Evolutionary conservation across 2,329 filamentous ascomycete species (phyloP).

Genomic region (Chaetothyriales sp.): DNA sequence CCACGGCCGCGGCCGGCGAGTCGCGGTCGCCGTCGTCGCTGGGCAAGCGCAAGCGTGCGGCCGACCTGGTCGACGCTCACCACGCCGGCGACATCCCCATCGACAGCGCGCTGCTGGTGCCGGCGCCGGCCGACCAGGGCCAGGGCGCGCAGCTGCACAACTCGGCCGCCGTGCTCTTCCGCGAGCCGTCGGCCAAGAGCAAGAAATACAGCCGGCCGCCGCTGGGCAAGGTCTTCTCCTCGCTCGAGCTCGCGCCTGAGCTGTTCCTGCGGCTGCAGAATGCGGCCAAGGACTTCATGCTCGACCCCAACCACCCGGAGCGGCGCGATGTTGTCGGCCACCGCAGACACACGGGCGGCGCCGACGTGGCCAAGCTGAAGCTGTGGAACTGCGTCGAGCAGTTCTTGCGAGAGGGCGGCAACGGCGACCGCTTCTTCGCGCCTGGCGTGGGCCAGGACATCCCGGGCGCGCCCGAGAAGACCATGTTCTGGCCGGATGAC

Average conservation of each 20-base stretch:
- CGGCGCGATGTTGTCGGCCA: slow-evolving; percentile 45
- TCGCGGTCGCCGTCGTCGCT: slow-evolving; percentile 18
- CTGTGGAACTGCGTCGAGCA: slow-evolving; percentile 44
- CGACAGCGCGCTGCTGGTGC: slow-evolving; percentile 24
- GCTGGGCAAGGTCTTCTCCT: slow-evolving; percentile 44
- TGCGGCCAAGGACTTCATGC: slow-evolving; percentile 44
- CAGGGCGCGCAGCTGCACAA: slow-evolving; percentile 32
- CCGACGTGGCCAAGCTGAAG: slow-evolving; percentile 43
- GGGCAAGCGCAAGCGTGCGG: slow-evolving; percentile 28
- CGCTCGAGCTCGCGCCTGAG: slow-evolving; percentile 42
- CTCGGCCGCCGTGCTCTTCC: slow-evolving; percentile 41
- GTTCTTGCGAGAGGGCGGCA: slow-evolving; percentile 38
- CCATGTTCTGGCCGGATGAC: slow-evolving; percentile 41
- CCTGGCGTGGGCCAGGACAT: slow-evolving; percentile 9
- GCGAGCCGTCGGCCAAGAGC: slow-evolving; percentile 33
- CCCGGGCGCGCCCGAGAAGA: slow-evolving; percentile 30
- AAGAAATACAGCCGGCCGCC: slow-evolving; percentile 46
- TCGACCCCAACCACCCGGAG: slow-evolving; percentile 41
- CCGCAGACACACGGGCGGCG: slow-evolving; percentile 38
- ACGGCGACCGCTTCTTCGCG: slow-evolving; percentile 40
- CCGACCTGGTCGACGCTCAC: slow-evolving; percentile 23
- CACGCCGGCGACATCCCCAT: slow-evolving; percentile 22
- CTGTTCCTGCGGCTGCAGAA: slow-evolving; percentile 43
- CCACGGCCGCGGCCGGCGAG: slow-evolving; percentile 30
- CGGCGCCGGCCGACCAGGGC: slow-evolving; percentile 3